Conservation (phyloP, 192 early-diverging fungal species). For the Haplosporangium gracile region DNA sequence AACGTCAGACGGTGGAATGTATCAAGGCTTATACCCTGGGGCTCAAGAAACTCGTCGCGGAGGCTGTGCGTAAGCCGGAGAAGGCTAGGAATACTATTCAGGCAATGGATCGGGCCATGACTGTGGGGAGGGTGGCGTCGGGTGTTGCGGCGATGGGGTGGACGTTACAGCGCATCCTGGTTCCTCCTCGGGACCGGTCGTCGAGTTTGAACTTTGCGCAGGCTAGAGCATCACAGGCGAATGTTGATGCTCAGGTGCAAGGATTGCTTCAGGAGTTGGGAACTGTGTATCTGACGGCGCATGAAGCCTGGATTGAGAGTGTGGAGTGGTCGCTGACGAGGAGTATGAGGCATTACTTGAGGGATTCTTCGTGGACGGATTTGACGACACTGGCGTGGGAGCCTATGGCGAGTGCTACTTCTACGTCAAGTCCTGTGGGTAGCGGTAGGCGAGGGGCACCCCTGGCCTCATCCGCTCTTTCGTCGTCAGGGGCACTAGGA, state of each 20-base stretch:
- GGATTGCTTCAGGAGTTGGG: constrained; percentile 43
- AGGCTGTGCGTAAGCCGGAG: constrained; percentile 48
- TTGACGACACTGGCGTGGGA: constrained; percentile 63
- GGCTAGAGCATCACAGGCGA: constrained; percentile 16
- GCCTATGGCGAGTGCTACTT: constrained; percentile 33
- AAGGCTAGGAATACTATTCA: constrained; percentile 36
- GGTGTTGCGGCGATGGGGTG: constrained; percentile 22
- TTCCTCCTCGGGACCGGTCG: constrained; percentile 6
- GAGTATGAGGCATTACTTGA: constrained; percentile 37
- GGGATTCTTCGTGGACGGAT: constrained; percentile 56
- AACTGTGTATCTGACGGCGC: constrained; percentile 54
- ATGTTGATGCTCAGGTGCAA: constrained; percentile 53
- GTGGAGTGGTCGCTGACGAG: constrained; percentile 27
- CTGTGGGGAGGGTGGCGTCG: constrained; percentile 33
- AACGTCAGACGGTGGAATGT: constrained; percentile 23
- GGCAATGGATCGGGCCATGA: constrained; percentile 48
- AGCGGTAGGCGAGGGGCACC: neutral
- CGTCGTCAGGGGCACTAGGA: neutral
- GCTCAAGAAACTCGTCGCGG: constrained; percentile 29
- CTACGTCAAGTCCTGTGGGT: neutral
- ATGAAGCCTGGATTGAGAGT: constrained; percentile 60
- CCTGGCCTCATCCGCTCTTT: neutral
- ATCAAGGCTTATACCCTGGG: constrained; percentile 35
- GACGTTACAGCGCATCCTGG: constrained; percentile 17
- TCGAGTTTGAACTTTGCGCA: constrained; percentile 28